phyloP scores from a whole-genome alignment of 768 basidiomycete species.

The Podaxis sp. region DNA sequence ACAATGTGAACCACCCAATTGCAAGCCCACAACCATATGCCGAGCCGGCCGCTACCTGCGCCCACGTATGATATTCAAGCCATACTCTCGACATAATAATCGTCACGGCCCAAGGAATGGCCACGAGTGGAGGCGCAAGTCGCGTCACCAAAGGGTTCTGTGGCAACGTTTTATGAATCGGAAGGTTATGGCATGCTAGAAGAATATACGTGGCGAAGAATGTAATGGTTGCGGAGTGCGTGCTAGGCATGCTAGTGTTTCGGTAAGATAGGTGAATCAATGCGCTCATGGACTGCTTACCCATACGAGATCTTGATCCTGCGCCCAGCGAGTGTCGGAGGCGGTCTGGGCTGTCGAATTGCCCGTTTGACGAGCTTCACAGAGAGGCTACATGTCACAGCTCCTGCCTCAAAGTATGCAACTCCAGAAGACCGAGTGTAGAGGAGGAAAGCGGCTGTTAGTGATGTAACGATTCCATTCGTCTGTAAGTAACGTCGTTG shows the following conservation, averaged over 20 bases:
- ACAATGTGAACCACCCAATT: conserved; percentile 51
- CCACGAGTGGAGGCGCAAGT: conserved; percentile 38
- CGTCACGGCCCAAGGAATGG: conserved; percentile 48
- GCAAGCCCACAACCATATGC: conserved; percentile 52
- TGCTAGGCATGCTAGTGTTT: conserved; percentile 70
- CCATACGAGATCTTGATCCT: conserved; percentile 60
- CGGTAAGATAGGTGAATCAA: background rate
- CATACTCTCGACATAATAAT: conserved; percentile 64
- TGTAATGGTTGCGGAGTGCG: conserved; percentile 67
- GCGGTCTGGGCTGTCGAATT: conserved; percentile 61
- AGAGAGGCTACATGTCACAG: conserved; percentile 47
- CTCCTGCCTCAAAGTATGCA: conserved; percentile 55
- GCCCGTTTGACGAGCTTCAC: conserved; percentile 59
- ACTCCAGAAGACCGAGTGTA: conserved; percentile 63
- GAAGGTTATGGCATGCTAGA: conserved; percentile 54
- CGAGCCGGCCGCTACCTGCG: conserved; percentile 60
- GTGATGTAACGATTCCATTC: conserved; percentile 46
- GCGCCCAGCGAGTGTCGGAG: conserved; percentile 27
- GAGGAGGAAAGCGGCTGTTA: conserved; percentile 47
- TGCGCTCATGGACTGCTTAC: conserved; percentile 31
- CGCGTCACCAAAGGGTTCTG: conserved; percentile 29
- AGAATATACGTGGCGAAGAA: conserved; percentile 60
- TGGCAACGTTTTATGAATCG: conserved; percentile 53
- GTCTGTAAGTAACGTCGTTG: conserved; percentile 37
- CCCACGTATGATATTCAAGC: conserved; percentile 75